Conservation (phyloP, 495 filamentous ascomycete genomes). For the Usnea hakonensis region DNA sequence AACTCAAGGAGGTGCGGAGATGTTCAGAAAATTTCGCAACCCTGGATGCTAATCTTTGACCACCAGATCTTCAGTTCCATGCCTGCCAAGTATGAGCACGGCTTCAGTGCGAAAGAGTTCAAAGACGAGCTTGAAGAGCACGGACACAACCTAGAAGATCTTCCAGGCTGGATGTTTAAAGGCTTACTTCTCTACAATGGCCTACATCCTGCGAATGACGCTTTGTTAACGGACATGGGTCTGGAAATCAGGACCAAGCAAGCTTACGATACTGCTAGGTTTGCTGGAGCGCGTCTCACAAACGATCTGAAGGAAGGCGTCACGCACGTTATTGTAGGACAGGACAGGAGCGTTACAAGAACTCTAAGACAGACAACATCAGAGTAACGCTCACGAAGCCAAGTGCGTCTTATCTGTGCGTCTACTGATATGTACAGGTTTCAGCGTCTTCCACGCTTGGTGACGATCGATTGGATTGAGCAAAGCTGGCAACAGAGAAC, state of each 20-base stretch:
- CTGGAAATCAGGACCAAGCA: constrained; percentile 11
- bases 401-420: background rate
- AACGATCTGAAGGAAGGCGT: constrained; percentile 40
- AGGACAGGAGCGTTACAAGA: constrained; percentile 31
- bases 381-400: constrained; percentile 16
- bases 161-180: constrained; percentile 61
- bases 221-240: background rate
- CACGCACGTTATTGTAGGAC: constrained; percentile 59
- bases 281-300: constrained; percentile 53
- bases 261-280: constrained; percentile 46
- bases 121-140: constrained; percentile 49
- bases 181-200: constrained; percentile 51
- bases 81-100: constrained; percentile 30
- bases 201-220: background rate
- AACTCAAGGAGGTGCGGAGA: constrained; percentile 47
- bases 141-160: constrained; percentile 42
- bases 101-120: constrained; percentile 31
- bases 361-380: constrained; percentile 40
- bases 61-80: constrained; percentile 40
- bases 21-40: background rate
- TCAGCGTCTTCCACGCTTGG: constrained; percentile 54
- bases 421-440: constrained; percentile 10
- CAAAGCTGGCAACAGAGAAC: constrained; percentile 75
- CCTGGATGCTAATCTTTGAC: background rate
- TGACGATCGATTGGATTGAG: constrained; percentile 64